Base-by-base conservation (phyloP, 2,329 filamentous ascomycete species). In the Botrytis aclada region DNA sequence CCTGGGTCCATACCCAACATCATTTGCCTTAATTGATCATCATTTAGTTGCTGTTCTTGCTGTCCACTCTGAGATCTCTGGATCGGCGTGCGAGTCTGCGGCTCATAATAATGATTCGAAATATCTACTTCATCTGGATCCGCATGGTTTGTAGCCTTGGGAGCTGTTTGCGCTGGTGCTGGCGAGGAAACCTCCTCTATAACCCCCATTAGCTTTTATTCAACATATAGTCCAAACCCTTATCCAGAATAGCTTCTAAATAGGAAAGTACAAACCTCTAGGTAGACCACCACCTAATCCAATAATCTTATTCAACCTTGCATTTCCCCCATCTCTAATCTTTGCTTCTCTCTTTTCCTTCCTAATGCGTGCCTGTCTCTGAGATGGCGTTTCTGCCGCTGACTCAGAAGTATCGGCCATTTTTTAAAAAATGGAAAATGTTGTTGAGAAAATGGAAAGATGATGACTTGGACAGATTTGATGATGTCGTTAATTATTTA, bases 281-380 rank as follows among this genome's bases (percentile, higher is more conserved):
- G 83, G 82, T n/a, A 87, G 69, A 74, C 87, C 85, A 41, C 89
- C 90, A 72, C 90, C 90, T 39, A 93, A 83, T 1, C 90, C 90
- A 20, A 91, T 93, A 81, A 96, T 96, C 81, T 88, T 92, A 78
- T 92, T 90, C 75, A 96, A 83, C 74, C 93, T 85, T 56, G 89
- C 87, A 29, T 89, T 88, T 73, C 91, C 93, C 74, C 91, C 90
- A 67, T 90, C 89, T 78, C 87, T 88, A 82, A 95, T 90, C 85
- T 95, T 95, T 73, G 92, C 92, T 81, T 94, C 91, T 66, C 93
- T 88, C 56, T 92, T 89, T 81, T 95, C 92, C 82, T 94, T 93
- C 77, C 93, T 91, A 73, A 93, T 85, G 64, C 92, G 89, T 54
- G 91, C 90, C 82, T 93, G 90, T n/a, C 45, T 71, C 56, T 71